These are phyloP conservation scores for Chrysoporthe deuterocubensis DNA, from an alignment of 2,329 filamentous ascomycete genomes.

Conservation along the genomic window DNA sequence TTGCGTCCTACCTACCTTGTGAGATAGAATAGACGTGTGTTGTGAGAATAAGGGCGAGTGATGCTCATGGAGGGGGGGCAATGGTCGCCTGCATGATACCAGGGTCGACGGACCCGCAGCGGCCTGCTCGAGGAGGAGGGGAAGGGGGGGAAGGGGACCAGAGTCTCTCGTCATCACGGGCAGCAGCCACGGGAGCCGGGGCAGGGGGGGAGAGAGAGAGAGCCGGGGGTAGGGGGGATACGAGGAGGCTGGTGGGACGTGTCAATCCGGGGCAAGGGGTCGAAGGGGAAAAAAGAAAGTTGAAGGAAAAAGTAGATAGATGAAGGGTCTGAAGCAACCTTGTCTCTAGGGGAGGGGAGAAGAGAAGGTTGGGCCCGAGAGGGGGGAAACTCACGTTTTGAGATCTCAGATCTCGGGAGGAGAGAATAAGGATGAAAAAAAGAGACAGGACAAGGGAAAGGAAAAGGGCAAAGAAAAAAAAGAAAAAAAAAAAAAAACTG, in stretches of 20 bases:
- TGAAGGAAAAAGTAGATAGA: not conserved
- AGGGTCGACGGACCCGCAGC: too few species aligned
- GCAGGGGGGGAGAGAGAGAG: too few species aligned
- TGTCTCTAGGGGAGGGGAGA: not conserved
- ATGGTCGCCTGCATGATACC: too few species aligned
- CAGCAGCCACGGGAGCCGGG: too few species aligned
- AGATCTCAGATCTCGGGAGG: slow-evolving; percentile 4
- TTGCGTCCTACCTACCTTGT: too few species aligned
- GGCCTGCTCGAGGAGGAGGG: too few species aligned
- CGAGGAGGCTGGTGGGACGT: not conserved
- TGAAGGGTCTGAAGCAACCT: not conserved
- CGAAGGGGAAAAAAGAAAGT: not conserved
- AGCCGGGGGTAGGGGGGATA: not conserved
- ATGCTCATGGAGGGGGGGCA: too few species aligned
- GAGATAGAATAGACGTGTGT: too few species aligned
- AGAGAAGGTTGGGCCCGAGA: too few species aligned
- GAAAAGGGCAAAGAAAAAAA: not conserved
- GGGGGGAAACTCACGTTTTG: not conserved
- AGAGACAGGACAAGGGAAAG: not conserved
- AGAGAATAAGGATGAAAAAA: not conserved
- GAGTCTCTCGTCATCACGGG: slow-evolving; percentile 1
- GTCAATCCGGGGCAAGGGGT: not conserved
- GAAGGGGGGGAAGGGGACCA: not conserved
- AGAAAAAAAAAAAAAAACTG: not conserved
- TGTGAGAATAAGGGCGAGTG: too few species aligned